Percentiles rank a stretch among this genome's conserved stretches.
Evolutionary conservation across 805 yeast genomes (phyloP).

Genomic region (Metschnikowia baotianmanensis): DNA sequence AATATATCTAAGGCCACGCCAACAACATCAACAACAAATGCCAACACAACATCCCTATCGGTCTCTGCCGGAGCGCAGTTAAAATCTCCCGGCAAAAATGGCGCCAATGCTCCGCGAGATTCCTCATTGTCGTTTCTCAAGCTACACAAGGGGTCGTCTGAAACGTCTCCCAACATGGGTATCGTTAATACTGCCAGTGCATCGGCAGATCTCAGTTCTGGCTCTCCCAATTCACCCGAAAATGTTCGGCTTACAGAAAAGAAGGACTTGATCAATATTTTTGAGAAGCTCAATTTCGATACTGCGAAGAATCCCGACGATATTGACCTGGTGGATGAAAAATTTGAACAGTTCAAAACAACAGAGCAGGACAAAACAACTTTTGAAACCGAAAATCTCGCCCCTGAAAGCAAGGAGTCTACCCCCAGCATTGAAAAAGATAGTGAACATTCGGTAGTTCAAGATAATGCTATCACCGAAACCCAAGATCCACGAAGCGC

Average conservation of each 20-base stretch:
- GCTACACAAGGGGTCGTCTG: conserved; percentile 1
- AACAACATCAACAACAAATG: conserved; percentile 41
- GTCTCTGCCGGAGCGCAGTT: conserved; percentile 14
- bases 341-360: conserved; percentile 10
- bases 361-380: neutral
- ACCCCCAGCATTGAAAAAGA: no score
- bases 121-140: conserved; percentile 2
- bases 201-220: conserved; percentile 19
- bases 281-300: conserved; percentile 13
- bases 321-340: conserved; percentile 14
- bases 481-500: no score
- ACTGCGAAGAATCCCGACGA: conserved; percentile 4
- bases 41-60: conserved; percentile 25
- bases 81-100: conserved; percentile 1
- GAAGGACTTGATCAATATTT: conserved; percentile 10
- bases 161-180: conserved; percentile 9
- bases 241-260: conserved; percentile 13
- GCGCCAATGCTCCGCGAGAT: neutral
- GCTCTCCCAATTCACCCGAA: conserved; percentile 21
- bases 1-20: conserved; percentile 39
- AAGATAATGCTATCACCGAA: no score
- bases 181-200: conserved; percentile 5
- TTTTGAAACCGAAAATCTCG: neutral
- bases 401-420: neutral
- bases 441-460: no score